phyloP scores from a whole-genome alignment of 2,329 filamentous ascomycete genomes.

The Exophiala aquamarina region DNA sequence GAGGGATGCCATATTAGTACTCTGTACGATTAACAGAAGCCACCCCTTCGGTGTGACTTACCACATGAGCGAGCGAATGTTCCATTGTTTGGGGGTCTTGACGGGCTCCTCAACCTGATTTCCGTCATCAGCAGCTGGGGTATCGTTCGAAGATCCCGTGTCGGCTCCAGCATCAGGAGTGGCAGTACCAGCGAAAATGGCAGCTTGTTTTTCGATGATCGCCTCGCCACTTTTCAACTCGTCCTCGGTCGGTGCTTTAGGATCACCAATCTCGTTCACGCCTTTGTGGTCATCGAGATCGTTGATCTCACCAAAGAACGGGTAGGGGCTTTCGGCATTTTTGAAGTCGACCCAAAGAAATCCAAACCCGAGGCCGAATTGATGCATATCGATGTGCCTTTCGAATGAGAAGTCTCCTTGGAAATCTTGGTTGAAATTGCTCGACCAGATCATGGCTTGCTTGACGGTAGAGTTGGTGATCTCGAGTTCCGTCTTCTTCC shows the following conservation, averaged over 20 bases:
- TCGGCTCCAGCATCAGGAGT: constrained; percentile 3
- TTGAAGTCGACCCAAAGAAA: constrained; percentile 26
- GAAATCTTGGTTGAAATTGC: constrained; percentile 29
- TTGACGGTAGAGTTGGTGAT: constrained; percentile 20
- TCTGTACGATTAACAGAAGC: constrained; percentile 29
- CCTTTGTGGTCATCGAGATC: constrained; percentile 24
- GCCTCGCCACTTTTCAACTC: constrained; percentile 24
- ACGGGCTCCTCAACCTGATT: constrained; percentile 23
- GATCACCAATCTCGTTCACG: constrained; percentile 25
- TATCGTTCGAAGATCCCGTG: constrained; percentile 5
- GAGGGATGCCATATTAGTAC: neutral
- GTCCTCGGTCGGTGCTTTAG: constrained; percentile 21
- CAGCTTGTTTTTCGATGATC: constrained; percentile 17
- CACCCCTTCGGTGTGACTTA: constrained; percentile 21
- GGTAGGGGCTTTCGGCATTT: constrained; percentile 22
- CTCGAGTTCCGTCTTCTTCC: constrained; percentile 15
- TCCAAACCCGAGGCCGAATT: constrained; percentile 28
- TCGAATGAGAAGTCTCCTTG: constrained; percentile 21
- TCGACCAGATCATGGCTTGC: constrained; percentile 30
- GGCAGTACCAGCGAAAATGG: neutral
- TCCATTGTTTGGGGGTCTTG: constrained; percentile 21
- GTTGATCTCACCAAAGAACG: constrained; percentile 26
- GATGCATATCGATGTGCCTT: constrained; percentile 28
- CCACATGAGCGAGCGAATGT: constrained; percentile 25
- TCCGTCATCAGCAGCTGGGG: constrained; percentile 22